phyloP scores from a whole-genome alignment of 495 filamentous ascomycete genomes.

The Xanthoparmelia taractica region DNA sequence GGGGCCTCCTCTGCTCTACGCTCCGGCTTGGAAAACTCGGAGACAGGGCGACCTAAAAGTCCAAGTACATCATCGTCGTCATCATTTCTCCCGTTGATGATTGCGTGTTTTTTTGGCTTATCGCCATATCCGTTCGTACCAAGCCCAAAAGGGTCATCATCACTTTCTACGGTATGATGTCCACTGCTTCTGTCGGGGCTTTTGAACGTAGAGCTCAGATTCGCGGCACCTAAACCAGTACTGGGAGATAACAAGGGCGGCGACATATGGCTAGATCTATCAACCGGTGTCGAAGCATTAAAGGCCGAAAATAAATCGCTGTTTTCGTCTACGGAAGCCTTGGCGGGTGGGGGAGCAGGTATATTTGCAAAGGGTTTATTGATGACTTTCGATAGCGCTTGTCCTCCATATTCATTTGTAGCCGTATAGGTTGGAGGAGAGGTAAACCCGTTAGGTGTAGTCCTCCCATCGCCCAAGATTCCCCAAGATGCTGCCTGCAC shows the following conservation, averaged over 20 bases:
- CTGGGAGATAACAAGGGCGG: constrained; percentile 1
- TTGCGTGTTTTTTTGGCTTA: constrained; percentile 14
- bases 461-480: constrained; percentile 42
- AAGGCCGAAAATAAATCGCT: constrained; percentile 60
- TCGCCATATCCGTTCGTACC: constrained; percentile 28
- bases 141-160: constrained; percentile 88
- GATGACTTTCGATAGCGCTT: constrained; percentile 28
- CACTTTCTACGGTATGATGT: constrained; percentile 30
- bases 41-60: constrained; percentile 76
- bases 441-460: constrained; percentile 31
- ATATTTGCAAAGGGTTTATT: constrained; percentile 33
- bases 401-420: constrained; percentile 20
- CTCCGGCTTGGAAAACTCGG: constrained; percentile 53
- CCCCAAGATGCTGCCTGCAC: constrained; percentile 63
- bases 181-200: background rate
- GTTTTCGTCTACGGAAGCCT: constrained; percentile 35
- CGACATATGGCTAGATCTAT: constrained; percentile 51
- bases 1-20: constrained; percentile 33
- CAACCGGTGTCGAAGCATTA: constrained; percentile 51
- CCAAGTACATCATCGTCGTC: constrained; percentile 84
- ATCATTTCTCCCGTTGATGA: constrained; percentile 3
- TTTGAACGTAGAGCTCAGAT: background rate
- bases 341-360: background rate
- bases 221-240: background rate
- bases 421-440: constrained; percentile 20